A percentile compares a stretch with the other conserved stretches of the same genome.
Conservation (phyloP, 192 early-diverging fungal species). For the Coemansia sp. region DNA sequence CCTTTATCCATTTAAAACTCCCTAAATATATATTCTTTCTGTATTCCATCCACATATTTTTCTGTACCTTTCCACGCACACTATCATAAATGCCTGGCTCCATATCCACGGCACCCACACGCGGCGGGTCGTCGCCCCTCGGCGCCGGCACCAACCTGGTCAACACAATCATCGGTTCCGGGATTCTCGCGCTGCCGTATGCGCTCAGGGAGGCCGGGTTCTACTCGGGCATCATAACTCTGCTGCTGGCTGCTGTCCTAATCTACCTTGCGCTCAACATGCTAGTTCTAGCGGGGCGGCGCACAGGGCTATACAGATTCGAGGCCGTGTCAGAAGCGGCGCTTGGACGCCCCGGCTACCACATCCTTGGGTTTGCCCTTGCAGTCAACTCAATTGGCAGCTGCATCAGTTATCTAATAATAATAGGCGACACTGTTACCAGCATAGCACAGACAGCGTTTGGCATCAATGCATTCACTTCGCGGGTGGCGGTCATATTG, state of each 20-base stretch:
- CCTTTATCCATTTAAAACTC: neutral
- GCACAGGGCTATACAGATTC: slow-evolving; percentile 57
- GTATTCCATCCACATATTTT: neutral
- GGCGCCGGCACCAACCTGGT: slow-evolving; percentile 62
- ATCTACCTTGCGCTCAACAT: slow-evolving; percentile 55
- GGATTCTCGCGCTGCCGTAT: slow-evolving; percentile 67
- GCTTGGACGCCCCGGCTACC: slow-evolving; percentile 56
- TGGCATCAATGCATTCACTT: slow-evolving; percentile 17
- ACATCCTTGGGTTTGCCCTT: slow-evolving; percentile 58
- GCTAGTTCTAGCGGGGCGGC: slow-evolving; percentile 58
- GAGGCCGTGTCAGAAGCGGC: slow-evolving; percentile 52
- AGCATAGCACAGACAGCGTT: slow-evolving; percentile 18
- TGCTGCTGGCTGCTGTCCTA: slow-evolving; percentile 54
- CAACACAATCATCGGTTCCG: slow-evolving; percentile 69
- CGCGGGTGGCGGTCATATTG: slow-evolving; percentile 27
- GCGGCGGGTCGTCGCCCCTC: slow-evolving; percentile 29
- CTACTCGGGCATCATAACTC: slow-evolving; percentile 52
- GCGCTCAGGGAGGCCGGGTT: slow-evolving; percentile 66
- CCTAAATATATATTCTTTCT: neutral
- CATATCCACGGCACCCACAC: neutral
- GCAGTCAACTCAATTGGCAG: slow-evolving; percentile 62
- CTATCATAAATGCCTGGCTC: neutral
- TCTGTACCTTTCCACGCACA: neutral
- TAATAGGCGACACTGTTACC: slow-evolving; percentile 45
- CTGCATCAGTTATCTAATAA: slow-evolving; percentile 64